A percentile compares a stretch with the other conserved stretches of the same genome.
These are phyloP conservation scores for Verticillium albo-atrum DNA, from an alignment of 2,329 filamentous ascomycete species.

Conservation along the genomic window DNA sequence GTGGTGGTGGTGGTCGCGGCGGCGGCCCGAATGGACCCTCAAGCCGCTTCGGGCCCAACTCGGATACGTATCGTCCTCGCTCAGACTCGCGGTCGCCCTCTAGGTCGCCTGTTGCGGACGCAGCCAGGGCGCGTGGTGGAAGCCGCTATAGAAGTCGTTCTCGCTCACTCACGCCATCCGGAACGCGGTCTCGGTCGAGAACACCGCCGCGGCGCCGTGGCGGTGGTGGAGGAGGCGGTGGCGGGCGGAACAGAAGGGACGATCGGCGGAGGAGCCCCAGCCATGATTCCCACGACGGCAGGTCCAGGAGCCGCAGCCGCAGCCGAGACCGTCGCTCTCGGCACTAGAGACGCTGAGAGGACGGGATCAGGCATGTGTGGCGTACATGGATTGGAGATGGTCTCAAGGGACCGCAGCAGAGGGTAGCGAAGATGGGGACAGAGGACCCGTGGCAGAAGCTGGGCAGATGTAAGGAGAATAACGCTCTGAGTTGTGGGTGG, in stretches of 20 bases:
- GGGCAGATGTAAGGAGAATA: too few species aligned
- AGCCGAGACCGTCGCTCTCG: background rate
- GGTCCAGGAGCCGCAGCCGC: conserved; percentile 8
- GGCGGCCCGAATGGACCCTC: conserved; percentile 30
- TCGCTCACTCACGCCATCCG: conserved; percentile 36
- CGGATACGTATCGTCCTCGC: conserved; percentile 60
- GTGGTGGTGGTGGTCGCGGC: conserved; percentile 30
- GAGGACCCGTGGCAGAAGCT: too few species aligned
- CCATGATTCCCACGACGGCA: conserved; percentile 30
- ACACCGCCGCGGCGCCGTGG: conserved; percentile 31
- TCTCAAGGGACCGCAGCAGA: too few species aligned
- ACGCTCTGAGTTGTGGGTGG: too few species aligned
- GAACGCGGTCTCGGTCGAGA: conserved; percentile 41
- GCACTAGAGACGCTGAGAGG: background rate
- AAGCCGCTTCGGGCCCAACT: conserved; percentile 35
- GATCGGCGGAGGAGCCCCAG: conserved; percentile 21
- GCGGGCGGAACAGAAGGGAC: conserved; percentile 19
- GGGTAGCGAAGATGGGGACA: too few species aligned
- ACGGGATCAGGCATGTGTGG: background rate
- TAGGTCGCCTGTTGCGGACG: conserved; percentile 25
- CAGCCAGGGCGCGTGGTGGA: conserved; percentile 20
- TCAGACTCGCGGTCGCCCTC: conserved; percentile 47
- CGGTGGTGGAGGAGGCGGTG: conserved; percentile 19
- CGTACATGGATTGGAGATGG: background rate
- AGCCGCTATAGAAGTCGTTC: conserved; percentile 42